Conservation (phyloP, 495 filamentous ascomycete species). For the Penicillium bialowiezense region DNA sequence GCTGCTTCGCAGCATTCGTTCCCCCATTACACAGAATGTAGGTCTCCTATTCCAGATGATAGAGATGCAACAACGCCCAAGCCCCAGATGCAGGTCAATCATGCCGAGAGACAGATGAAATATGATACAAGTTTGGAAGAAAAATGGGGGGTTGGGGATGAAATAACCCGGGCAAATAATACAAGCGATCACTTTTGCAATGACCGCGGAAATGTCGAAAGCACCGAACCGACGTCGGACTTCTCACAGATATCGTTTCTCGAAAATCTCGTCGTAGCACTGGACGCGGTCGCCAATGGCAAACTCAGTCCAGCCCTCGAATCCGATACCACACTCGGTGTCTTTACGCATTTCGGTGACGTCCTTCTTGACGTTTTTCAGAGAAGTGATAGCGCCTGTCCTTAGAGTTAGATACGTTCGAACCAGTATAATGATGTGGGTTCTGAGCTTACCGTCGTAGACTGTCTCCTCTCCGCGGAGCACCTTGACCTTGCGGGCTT, state of each 20-base stretch:
- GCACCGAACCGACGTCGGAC: too few relatives aligned
- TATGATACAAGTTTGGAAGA: constrained; percentile 11
- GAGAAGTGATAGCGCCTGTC: constrained; percentile 67
- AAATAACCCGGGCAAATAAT: constrained; percentile 14
- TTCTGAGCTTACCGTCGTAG: constrained; percentile 78
- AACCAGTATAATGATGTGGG: neutral
- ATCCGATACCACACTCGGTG: constrained; percentile 86
- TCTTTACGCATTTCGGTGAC: constrained; percentile 85
- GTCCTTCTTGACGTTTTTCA: constrained; percentile 93
- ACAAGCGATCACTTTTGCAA: constrained; percentile 9
- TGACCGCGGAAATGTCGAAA: neutral
- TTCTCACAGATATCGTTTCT: constrained; percentile 57
- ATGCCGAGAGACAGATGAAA: constrained; percentile 8
- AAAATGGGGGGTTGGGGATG: constrained; percentile 6
- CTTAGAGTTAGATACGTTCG: constrained; percentile 4
- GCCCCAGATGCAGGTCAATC: constrained; percentile 14
- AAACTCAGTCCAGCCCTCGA: constrained; percentile 76
- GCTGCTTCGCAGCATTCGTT: neutral
- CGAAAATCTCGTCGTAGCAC: constrained; percentile 73
- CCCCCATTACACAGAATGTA: constrained; percentile 7
- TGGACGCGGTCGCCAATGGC: constrained; percentile 81
- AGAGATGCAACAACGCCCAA: constrained; percentile 18
- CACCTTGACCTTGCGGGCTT: constrained; percentile 64
- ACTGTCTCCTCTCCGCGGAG: constrained; percentile 64
- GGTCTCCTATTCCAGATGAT: neutral